A percentile compares a stretch with the other conserved stretches of the same genome.
Conservation (phyloP, 176 grass and related monocot genomes). For the Eremochloa ophiuroides region DNA sequence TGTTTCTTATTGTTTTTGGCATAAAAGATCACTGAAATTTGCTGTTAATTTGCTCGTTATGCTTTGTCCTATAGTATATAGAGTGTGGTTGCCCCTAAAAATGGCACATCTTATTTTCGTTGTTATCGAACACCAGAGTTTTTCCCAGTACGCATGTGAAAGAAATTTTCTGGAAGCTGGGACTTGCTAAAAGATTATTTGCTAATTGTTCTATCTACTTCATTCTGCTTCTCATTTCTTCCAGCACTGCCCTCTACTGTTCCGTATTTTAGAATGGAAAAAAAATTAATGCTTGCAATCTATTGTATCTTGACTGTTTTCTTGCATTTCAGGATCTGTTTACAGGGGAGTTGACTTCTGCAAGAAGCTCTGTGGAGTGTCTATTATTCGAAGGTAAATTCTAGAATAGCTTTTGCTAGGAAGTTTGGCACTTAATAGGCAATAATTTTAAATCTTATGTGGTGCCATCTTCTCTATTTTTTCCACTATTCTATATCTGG, state of each 20-base stretch:
- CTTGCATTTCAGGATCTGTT: constrained; percentile 46
- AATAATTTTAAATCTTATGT: constrained; percentile 8
- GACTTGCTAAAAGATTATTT: constrained; percentile 11
- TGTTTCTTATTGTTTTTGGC: background rate
- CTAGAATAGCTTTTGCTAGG: background rate
- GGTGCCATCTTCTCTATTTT: background rate
- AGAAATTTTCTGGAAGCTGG: constrained; percentile 23
- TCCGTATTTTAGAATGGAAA: constrained; percentile 5
- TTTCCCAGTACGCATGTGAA: background rate
- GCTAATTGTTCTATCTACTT: background rate
- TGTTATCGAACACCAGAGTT: background rate
- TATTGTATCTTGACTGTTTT: constrained; percentile 11
- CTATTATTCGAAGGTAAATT: constrained; percentile 76
- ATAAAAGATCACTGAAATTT: background rate
- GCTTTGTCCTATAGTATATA: background rate
- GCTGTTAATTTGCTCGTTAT: background rate
- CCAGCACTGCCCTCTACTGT: background rate
- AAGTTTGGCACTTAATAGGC: background rate
- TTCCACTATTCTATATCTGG: background rate
- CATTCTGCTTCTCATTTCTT: background rate
- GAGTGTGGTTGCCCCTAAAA: background rate
- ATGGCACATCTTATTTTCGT: background rate
- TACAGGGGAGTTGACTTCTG: constrained; percentile 90
- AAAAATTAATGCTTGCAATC: background rate
- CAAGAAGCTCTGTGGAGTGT: constrained; percentile 88